Conservation (phyloP, 768 basidiomycete genomes). For the Ramaria sp. region DNA sequence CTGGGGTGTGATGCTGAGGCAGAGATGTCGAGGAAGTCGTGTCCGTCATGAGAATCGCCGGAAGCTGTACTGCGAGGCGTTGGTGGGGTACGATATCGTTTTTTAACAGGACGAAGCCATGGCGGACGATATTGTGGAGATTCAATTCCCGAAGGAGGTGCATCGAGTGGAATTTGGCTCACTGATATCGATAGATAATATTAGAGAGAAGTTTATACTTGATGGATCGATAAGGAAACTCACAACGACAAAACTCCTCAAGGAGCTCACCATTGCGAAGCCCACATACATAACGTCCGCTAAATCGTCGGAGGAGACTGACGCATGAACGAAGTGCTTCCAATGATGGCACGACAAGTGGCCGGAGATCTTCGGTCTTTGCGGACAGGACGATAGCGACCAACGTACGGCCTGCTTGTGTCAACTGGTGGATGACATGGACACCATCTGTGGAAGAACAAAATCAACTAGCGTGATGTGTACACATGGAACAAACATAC, state of each 20-base stretch:
- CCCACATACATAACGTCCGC: slow-evolving; percentile 86
- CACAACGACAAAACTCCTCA: slow-evolving; percentile 83
- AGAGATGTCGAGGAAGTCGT: neutral
- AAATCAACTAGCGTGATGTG: neutral
- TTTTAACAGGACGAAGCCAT: neutral
- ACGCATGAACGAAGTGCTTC: slow-evolving; percentile 85
- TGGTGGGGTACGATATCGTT: neutral
- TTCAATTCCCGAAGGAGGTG: neutral
- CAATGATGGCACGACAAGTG: slow-evolving; percentile 69
- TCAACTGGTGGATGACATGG: slow-evolving; percentile 91
- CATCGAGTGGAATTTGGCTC: neutral
- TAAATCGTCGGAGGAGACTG: slow-evolving; percentile 77
- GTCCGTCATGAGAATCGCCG: neutral
- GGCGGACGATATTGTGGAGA: neutral
- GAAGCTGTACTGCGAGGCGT: neutral
- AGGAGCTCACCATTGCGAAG: slow-evolving; percentile 84
- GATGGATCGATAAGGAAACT: slow-evolving; percentile 30
- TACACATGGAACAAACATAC: slow-evolving; percentile 34
- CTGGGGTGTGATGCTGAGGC: neutral
- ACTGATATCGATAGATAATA: neutral
- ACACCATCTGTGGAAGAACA: slow-evolving; percentile 57
- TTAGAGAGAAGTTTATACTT: neutral
- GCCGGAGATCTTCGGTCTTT: slow-evolving; percentile 66
- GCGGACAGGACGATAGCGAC: slow-evolving; percentile 83
- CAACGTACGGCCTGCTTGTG: slow-evolving; percentile 85